Evolutionary conservation across 108 stramenopile species (phyloP).

Genomic region (Conticribra weissflogii): DNA sequence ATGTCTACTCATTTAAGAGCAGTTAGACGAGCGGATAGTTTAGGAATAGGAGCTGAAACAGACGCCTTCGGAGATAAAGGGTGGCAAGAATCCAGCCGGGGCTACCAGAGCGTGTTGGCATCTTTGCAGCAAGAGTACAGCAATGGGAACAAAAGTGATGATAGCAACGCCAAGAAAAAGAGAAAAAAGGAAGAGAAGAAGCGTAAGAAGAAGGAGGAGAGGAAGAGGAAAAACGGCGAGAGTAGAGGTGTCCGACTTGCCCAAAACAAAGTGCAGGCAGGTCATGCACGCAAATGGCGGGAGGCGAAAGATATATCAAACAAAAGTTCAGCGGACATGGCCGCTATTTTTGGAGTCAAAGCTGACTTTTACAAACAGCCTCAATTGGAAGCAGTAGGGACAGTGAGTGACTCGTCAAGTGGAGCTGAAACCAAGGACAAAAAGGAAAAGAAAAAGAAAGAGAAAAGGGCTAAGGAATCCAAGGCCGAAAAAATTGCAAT

Average conservation of each 20-base stretch:
- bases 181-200: slow-evolving; percentile 52
- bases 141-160: slow-evolving; percentile 10
- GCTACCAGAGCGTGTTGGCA: slow-evolving; percentile 58
- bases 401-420: not conserved
- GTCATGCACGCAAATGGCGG: slow-evolving; percentile 80
- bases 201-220: slow-evolving; percentile 5
- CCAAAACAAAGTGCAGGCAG: slow-evolving; percentile 79
- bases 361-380: slow-evolving; percentile 42
- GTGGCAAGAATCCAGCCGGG: slow-evolving; percentile 48
- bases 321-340: slow-evolving; percentile 73
- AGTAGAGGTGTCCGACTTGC: slow-evolving; percentile 47
- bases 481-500: not conserved
- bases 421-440: not conserved
- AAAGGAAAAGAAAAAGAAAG: not conserved
- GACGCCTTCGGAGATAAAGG: slow-evolving; percentile 53
- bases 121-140: slow-evolving; percentile 38
- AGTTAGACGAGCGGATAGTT: slow-evolving; percentile 53
- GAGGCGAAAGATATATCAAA: slow-evolving; percentile 78
- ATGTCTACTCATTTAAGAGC: slow-evolving; percentile 49
- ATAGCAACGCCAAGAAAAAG: slow-evolving; percentile 23
- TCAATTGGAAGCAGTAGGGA: not conserved
- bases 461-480: not conserved
- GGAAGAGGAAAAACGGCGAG: slow-evolving; percentile 12
- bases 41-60: slow-evolving; percentile 72
- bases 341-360: slow-evolving; percentile 83